Conservation (phyloP, 2,329 filamentous ascomycete genomes). For the Pseudogymnoascus sp. region DNA sequence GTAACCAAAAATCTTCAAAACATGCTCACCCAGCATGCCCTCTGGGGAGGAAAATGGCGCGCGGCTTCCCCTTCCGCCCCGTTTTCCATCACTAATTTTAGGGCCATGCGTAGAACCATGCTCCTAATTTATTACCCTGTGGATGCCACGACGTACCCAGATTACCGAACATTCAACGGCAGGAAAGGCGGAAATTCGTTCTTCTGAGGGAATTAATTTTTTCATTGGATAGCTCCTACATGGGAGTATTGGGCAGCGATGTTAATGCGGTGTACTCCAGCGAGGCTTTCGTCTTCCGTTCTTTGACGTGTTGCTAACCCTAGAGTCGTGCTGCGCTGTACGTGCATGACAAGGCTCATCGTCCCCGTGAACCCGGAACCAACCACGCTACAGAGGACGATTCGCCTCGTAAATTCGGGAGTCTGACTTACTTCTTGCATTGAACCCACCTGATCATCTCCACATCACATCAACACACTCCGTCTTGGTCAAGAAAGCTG, state of each 20-base stretch:
- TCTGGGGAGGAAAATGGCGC: neutral
- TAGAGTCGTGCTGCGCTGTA: conserved; percentile 2
- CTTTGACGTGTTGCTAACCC: conserved; percentile 5
- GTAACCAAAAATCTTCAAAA: neutral
- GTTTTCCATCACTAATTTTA: conserved; percentile 3
- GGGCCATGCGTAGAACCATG: conserved; percentile 8
- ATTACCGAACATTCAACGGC: neutral
- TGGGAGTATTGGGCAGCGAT: conserved; percentile 8
- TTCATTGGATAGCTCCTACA: neutral
- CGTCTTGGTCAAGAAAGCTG: neutral
- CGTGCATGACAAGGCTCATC: conserved; percentile 9
- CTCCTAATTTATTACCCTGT: conserved; percentile 1
- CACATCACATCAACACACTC: neutral
- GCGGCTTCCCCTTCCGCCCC: conserved; percentile 4
- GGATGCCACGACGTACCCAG: neutral
- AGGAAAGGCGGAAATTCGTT: neutral
- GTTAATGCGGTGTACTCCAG: neutral
- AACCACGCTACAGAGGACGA: neutral
- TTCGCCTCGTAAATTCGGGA: neutral
- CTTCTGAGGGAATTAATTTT: neutral
- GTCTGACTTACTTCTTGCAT: conserved; percentile 4
- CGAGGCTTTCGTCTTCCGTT: neutral
- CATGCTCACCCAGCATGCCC: neutral
- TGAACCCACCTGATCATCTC: conserved; percentile 1
- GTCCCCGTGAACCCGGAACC: conserved; percentile 5